A percentile compares a stretch with the other conserved stretches of the same genome.
These are phyloP conservation scores for Bipolaris victoriae DNA, from an alignment of 2,329 filamentous ascomycete species.

Conservation along the genomic window DNA sequence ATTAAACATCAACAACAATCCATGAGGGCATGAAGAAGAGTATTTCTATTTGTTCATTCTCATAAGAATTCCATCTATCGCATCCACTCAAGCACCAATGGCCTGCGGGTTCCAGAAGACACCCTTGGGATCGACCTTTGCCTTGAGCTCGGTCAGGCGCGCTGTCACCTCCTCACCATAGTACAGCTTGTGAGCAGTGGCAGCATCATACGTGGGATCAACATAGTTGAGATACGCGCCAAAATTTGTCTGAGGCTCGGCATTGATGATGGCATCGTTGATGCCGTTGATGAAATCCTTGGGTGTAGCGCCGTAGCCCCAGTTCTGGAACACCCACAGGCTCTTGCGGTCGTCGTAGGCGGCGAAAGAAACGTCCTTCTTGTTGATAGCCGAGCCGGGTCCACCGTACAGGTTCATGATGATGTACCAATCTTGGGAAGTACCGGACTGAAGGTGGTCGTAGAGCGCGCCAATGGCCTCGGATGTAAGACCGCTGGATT, in stretches of 20 bases:
- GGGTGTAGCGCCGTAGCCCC: conserved; percentile 31
- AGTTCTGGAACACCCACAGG: conserved; percentile 50
- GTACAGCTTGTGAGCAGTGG: conserved; percentile 58
- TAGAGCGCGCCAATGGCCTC: conserved; percentile 38
- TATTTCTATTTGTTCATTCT: background rate
- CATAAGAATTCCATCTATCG: background rate
- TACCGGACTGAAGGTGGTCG: conserved; percentile 38
- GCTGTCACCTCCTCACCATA: conserved; percentile 51
- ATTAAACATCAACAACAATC: background rate
- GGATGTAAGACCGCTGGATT: conserved; percentile 38
- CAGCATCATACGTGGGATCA: conserved; percentile 56
- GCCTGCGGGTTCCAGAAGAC: conserved; percentile 50
- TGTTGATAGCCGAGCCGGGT: conserved; percentile 45
- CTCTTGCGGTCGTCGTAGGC: conserved; percentile 47
- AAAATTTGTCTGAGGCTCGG: conserved; percentile 50
- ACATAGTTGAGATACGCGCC: conserved; percentile 63
- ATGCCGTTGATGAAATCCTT: conserved; percentile 52
- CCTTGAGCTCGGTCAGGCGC: conserved; percentile 48
- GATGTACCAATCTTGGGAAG: conserved; percentile 39
- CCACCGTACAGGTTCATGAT: conserved; percentile 51
- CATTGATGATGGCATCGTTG: conserved; percentile 48
- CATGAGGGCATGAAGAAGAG: background rate
- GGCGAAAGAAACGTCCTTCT: conserved; percentile 41
- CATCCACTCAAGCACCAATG: conserved; percentile 31
- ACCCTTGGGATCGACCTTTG: conserved; percentile 48